Conservation (phyloP, 257 asterid species). For the Echium plantagineum region DNA sequence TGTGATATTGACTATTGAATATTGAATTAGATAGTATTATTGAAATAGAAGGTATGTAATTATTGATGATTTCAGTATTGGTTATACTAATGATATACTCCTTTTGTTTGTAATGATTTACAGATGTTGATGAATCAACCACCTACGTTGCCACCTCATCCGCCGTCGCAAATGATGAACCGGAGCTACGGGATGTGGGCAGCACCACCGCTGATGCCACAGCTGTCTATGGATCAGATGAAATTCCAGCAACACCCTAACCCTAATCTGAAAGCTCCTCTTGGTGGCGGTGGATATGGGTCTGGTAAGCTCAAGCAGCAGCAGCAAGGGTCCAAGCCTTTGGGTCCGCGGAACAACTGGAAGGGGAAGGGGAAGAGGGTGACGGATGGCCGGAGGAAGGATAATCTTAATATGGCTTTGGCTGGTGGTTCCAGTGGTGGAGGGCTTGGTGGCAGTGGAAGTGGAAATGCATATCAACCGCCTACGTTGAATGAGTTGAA, state of each 20-base stretch:
- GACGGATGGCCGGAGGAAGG: constrained; percentile 41
- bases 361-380: constrained; percentile 60
- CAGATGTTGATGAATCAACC: too few species aligned
- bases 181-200: constrained; percentile 56
- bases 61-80: too few species aligned
- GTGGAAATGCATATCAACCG: constrained; percentile 44
- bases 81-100: too few species aligned
- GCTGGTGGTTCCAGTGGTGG: constrained; percentile 25
- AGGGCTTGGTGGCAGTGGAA: constrained; percentile 12
- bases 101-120: too few species aligned
- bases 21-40: too few species aligned
- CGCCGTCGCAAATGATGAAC: constrained; percentile 25
- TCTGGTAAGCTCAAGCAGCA: too few species aligned
- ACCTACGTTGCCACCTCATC: too few species aligned
- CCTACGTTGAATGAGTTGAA: constrained; percentile 62
- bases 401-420: constrained; percentile 13
- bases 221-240: neutral
- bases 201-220: constrained; percentile 32
- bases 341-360: constrained; percentile 69
- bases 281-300: too few species aligned
- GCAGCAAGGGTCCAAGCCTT: neutral
- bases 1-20: too few species aligned
- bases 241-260: neutral
- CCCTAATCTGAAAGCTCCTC: too few species aligned
- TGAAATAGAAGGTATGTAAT: too few species aligned